Base-by-base conservation (phyloP, 257 asterid genomes). In the Primulina huaijiensis region DNA sequence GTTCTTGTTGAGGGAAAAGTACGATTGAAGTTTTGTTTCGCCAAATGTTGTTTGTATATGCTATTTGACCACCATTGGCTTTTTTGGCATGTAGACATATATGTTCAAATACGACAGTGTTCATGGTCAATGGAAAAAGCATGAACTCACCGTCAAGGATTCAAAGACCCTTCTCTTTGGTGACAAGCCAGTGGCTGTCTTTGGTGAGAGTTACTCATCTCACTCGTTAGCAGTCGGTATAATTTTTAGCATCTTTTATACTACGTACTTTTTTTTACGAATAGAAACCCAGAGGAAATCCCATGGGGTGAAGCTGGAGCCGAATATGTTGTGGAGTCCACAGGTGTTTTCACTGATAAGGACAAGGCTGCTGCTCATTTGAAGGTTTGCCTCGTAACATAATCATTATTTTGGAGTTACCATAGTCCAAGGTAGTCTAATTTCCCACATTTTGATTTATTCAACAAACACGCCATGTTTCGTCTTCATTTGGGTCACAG, bases 31-130 rank as follows among this genome's bases (percentile, higher is more conserved):
- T n/a, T 1, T 29, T 59, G 30, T 9, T 5, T 68, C 35, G n/a
- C 35, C 60, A 29, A 38, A 6, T 59, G 25, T 35, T 62, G 65
- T 62, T 9, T 27, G 57, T 6, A 29, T 38, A 6, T 17, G n/a
- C 35, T 33, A 33, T 62, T 31, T 50, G 20, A 43, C 61, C 19
- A 6, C 0, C 0, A 10, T 10, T 29, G 4, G 63, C 20, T 34
- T 30, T 3, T 35, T 31, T 30, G 56, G 59, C 27, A 25, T 61
- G 9, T 68, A 91, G 96, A 84, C 88, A 12, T 91, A 89, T 71
- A 91, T 91, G 97, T 91, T 91, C 83, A 91, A 91, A 79, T 89
- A 87, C 70, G 97, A 91, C 68, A 84, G 82, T 72, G 97, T 89
- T 75, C 95, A 87, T 30, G 97, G 97, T 58, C 92, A 79, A 76